Evolutionary conservation across 1,284 basidiomycete species (phyloP).

Genomic region (Sphaerobolus stellatus): DNA sequence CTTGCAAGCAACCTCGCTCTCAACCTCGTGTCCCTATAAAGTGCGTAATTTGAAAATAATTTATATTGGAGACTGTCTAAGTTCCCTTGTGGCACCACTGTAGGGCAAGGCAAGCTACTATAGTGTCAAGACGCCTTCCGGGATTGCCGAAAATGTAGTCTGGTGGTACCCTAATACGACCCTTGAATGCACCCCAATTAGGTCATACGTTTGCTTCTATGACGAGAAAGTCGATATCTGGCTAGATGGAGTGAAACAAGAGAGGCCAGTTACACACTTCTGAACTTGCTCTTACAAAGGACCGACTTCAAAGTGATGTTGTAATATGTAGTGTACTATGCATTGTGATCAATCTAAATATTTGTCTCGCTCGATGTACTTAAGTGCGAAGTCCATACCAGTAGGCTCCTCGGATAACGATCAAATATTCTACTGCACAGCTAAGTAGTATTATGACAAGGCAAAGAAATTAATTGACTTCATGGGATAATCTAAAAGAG

Average conservation of each 20-base stretch:
- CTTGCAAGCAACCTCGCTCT: conserved; percentile 46
- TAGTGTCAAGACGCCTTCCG: conserved; percentile 45
- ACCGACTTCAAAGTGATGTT: too few relatives aligned
- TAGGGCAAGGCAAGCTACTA: conserved; percentile 65
- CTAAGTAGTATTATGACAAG: too few relatives aligned
- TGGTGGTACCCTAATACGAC: conserved; percentile 63
- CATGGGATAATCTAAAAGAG: too few relatives aligned
- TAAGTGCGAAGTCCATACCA: too few relatives aligned
- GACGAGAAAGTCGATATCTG: conserved; percentile 67
- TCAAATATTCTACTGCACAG: too few relatives aligned
- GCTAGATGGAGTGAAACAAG: conserved; percentile 57
- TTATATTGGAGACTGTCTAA: too few relatives aligned
- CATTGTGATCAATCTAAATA: too few relatives aligned
- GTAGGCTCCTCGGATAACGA: too few relatives aligned
- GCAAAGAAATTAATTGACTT: too few relatives aligned
- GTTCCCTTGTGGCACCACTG: too few relatives aligned
- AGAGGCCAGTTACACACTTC: conserved; percentile 9
- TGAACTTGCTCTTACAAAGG: background rate
- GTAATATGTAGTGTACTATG: too few relatives aligned
- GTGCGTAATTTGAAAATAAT: conserved; percentile 38
- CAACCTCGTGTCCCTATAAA: conserved; percentile 63
- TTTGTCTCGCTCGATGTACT: too few relatives aligned
- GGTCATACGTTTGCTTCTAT: conserved; percentile 59
- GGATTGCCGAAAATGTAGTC: conserved; percentile 47
- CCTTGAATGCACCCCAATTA: conserved; percentile 49